Evolutionary conservation across 2,329 filamentous ascomycete genomes (phyloP), one percentile per base, ranked within the genome.

Genomic region (Diaporthe vaccinii): DNA sequence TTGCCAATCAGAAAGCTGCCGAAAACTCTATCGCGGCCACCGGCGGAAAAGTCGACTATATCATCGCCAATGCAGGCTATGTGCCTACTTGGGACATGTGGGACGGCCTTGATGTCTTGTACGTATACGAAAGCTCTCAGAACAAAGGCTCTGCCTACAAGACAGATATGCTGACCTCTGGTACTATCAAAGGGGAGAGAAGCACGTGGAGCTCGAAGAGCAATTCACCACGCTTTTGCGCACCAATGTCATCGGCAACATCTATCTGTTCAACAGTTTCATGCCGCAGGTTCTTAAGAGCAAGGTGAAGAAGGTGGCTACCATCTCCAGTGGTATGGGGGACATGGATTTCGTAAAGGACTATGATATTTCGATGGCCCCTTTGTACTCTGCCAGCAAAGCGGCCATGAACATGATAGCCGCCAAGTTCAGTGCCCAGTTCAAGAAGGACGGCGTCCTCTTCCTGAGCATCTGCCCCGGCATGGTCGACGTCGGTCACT

Each of bases 381-480:
- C 82, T 0, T 79, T 85, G 0, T 92, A 92, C 77, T 77, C 86
- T 1, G 83, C 85, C 31, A 87, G 83, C 79, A 90, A 91, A 79
- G 89, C 85, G 0, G 91, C 87, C 0, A 25, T 88, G 57, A 92
- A 92, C 78, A 80, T 87, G 22, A 83, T 86, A 1, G 81, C 89
- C 1, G 87, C 87, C 76, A 92, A 92, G 81, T 91, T 86, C 79
- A 86, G 83, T 73, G 86, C 85, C 0, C 81, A 88, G 77, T 88
- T 89, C 76, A 83, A 82, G 62, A 82, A 85, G 44, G 83, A 91
- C 0, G 89, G 87, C 0, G 83, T 92, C 0, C 79, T 90, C 0
- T 89, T 91, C 79, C 76, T 92, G 75, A 82, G 82, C 12, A 80
- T 92, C 14, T 86, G 84, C 22, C 90, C 90, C 0, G 90, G 90